phyloP scores from a whole-genome alignment of 2,329 filamentous ascomycete genomes.

The Aspergillus piperis region DNA sequence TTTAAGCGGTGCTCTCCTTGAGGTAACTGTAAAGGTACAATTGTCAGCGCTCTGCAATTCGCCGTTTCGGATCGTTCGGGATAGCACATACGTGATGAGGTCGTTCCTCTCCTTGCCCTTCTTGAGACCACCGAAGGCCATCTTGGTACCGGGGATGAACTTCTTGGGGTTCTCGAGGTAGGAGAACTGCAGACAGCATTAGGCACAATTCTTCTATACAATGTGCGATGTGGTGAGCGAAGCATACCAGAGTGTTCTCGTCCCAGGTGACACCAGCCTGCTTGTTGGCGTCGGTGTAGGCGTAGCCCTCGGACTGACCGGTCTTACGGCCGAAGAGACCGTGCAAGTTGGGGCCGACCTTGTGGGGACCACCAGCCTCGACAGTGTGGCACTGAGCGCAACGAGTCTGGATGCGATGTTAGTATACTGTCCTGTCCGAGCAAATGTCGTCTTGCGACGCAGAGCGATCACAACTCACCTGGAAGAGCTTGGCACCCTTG shows the following conservation, averaged over 20 bases:
- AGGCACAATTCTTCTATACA: conserved; percentile 7
- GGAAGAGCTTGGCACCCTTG: conserved; percentile 99
- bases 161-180: conserved; percentile 99
- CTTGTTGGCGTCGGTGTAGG: conserved; percentile 99
- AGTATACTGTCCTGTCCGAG: conserved; percentile 1
- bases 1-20: conserved; percentile 42
- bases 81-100: conserved; percentile 80
- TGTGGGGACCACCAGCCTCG: conserved; percentile 90
- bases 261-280: conserved; percentile 88
- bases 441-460: no score
- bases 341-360: conserved; percentile 95
- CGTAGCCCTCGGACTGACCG: conserved; percentile 85
- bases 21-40: conserved; percentile 34
- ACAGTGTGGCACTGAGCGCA: conserved; percentile 99
- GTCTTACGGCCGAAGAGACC: conserved; percentile 97
- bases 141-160: conserved; percentile 99
- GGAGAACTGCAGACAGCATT: conserved; percentile 64
- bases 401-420: conserved; percentile 62
- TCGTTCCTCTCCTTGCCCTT: conserved; percentile 99
- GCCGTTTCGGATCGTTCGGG: not conserved
- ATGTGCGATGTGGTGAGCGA: not conserved
- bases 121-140: conserved; percentile 99
- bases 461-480: conserved; percentile 51
- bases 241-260: conserved; percentile 75
- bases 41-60: conserved; percentile 18